A percentile compares a stretch with the other conserved stretches of the same genome.
Evolutionary conservation across 495 filamentous ascomycete genomes (phyloP).

Genomic region (Penicillium macrosclerotiorum): DNA sequence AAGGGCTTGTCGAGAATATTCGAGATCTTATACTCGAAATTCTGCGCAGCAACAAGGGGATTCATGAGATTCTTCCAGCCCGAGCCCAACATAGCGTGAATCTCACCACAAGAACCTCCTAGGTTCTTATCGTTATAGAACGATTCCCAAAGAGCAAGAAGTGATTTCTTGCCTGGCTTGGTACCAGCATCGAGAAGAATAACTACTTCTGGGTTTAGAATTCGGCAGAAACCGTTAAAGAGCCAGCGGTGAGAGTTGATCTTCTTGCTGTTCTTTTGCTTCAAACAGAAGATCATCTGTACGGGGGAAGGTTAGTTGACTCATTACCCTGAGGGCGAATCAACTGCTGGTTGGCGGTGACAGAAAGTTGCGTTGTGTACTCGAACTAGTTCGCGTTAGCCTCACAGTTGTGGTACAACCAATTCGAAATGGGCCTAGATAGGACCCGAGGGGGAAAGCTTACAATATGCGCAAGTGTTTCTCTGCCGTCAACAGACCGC

Average conservation of each 20-base stretch:
- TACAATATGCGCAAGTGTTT: constrained; percentile 89
- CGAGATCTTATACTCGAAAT: constrained; percentile 99
- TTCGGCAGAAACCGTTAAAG: constrained; percentile 94
- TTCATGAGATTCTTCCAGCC: constrained; percentile 90
- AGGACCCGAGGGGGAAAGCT: constrained; percentile 16
- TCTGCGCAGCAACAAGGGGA: constrained; percentile 91
- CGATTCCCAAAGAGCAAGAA: constrained; percentile 91
- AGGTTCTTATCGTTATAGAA: constrained; percentile 99
- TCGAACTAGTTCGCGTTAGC: constrained; percentile 63
- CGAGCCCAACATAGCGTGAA: constrained; percentile 93
- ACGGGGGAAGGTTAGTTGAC: constrained; percentile 82
- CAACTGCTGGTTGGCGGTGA: constrained; percentile 90
- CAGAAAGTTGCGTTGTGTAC: constrained; percentile 98
- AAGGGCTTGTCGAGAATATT: constrained; percentile 98
- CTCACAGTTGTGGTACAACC: background rate
- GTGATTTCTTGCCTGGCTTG: constrained; percentile 87
- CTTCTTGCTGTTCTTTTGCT: constrained; percentile 99
- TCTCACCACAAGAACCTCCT: constrained; percentile 96
- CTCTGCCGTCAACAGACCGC: constrained; percentile 92
- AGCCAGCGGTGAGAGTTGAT: constrained; percentile 99
- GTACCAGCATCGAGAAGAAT: constrained; percentile 96
- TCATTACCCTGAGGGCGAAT: constrained; percentile 85
- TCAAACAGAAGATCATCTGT: constrained; percentile 98
- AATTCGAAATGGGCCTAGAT: background rate
- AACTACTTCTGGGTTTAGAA: constrained; percentile 93